These are phyloP conservation scores for Phytopythium chamaehyphon DNA, from an alignment of 352 stramenopile species.

Conservation along the genomic window DNA sequence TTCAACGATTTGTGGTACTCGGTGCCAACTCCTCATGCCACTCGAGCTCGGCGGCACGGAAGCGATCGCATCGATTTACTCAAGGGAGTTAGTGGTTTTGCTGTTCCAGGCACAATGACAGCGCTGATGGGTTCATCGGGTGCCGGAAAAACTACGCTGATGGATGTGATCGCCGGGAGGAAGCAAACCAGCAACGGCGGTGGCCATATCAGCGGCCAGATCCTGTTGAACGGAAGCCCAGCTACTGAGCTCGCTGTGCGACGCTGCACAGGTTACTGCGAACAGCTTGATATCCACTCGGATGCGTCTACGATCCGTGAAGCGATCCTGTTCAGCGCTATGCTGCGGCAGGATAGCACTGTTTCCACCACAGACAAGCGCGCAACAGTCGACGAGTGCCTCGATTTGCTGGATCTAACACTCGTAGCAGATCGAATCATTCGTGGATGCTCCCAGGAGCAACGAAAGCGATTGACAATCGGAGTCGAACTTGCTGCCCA, in stretches of 20 bases:
- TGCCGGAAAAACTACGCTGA: conserved; percentile 32
- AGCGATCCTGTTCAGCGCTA: conserved; percentile 55
- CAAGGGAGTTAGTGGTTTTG: conserved; percentile 26
- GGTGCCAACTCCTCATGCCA: conserved; percentile 14
- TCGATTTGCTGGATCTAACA: too few relatives aligned
- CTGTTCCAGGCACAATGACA: conserved; percentile 31
- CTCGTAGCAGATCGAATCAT: too few relatives aligned
- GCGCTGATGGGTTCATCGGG: conserved; percentile 50
- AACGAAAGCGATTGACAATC: too few relatives aligned
- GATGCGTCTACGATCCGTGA: too few relatives aligned
- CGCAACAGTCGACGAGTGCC: conserved; percentile 15
- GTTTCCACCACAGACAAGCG: conserved; percentile 18
- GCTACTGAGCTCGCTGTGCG: conserved; percentile 30
- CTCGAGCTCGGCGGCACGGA: background rate
- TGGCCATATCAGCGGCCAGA: conserved; percentile 67
- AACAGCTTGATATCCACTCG: too few relatives aligned
- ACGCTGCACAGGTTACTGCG: too few relatives aligned
- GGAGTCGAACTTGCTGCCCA: too few relatives aligned
- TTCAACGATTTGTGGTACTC: conserved; percentile 28
- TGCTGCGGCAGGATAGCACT: conserved; percentile 36
- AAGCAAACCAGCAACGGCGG: conserved; percentile 79
- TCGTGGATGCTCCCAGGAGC: too few relatives aligned
- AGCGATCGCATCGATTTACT: conserved; percentile 32
- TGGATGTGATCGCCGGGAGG: conserved; percentile 89
- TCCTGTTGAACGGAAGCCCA: conserved; percentile 80